These are phyloP conservation scores for Corchorus olitorius DNA, from an alignment of 345 rosid genomes.

Conservation along the genomic window DNA sequence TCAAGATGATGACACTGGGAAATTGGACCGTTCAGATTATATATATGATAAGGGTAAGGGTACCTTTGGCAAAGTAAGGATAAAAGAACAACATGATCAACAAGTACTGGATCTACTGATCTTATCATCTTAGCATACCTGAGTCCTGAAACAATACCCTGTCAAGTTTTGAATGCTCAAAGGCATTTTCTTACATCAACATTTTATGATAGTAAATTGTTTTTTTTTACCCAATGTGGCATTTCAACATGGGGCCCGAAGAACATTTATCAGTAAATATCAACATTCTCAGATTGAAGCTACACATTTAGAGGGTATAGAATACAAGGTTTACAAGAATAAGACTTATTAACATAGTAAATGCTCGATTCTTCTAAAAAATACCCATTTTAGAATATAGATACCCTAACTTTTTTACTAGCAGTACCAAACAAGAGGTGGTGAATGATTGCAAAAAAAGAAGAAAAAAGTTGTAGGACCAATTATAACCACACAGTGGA, in stretches of 20 bases:
- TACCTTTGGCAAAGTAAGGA: neutral
- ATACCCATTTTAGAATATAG: too few species aligned
- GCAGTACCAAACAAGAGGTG: neutral
- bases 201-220: too few species aligned
- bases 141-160: constrained; percentile 3
- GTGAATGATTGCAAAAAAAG: neutral
- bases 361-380: neutral
- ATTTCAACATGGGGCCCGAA: too few species aligned
- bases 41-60: neutral
- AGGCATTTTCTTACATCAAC: neutral
- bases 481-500: neutral
- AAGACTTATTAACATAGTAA: neutral
- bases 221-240: too few species aligned
- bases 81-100: constrained; percentile 10
- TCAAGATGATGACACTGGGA: neutral
- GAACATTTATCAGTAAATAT: too few species aligned
- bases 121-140: neutral
- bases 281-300: too few species aligned
- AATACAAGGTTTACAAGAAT: neutral
- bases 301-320: too few species aligned
- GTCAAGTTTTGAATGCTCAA: neutral
- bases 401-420: too few species aligned
- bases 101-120: neutral
- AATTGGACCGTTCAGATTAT: neutral
- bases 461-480: neutral